Evolutionary conservation across 768 basidiomycete species (phyloP), one percentile per base, ranked within the genome.

Genomic region (Auricularia sp.): DNA sequence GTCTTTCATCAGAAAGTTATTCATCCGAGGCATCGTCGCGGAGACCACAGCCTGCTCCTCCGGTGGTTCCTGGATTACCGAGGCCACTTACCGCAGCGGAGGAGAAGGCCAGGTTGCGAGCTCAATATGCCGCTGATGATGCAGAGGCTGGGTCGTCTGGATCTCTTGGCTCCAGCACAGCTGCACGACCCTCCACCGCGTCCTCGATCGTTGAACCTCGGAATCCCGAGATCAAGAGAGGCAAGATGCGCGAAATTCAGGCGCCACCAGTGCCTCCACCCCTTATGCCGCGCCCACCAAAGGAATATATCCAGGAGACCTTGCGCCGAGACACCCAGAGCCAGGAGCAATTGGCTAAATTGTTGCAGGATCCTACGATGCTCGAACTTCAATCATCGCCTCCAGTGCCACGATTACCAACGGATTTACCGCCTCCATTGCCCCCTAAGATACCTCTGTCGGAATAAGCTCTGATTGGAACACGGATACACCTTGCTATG

Each of bases 101-200:
- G 69, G 91, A 93, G 75, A 92, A 93, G 76, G 88, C 87, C 24
- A 73, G 83, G 65, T 73, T 92, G 11, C 79, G 77, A 44, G 86
- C 87, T 3, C 82, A 80, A 72, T 90, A 83, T 68, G 88, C 83
- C 34, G 81, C 80, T 1, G 82, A 85, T 68, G 83, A 88, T 39
- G 66, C 62, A 14, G 62, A 45, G 0, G 61, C 24, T 11, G n/a
- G 16, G n/a, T 67, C 71, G 5, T 67, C 44, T 42, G 64, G 70
- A 24, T 64, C 42, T 37, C 37, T 74, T 67, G 18, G 65, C 65
- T 21, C 61, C 65, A 0, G 77, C 77, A 13, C 56, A 33, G 4
- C 56, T 33, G 24, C 24, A 10, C 56, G 56, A 6, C 56, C 56
- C 8, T 4, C 24, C 24, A 59, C 56, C 24, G 56, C 29, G 11